These are phyloP conservation scores for Amaranthus palmeri DNA, from an alignment of 148 eudicot species.

Conservation along the genomic window DNA sequence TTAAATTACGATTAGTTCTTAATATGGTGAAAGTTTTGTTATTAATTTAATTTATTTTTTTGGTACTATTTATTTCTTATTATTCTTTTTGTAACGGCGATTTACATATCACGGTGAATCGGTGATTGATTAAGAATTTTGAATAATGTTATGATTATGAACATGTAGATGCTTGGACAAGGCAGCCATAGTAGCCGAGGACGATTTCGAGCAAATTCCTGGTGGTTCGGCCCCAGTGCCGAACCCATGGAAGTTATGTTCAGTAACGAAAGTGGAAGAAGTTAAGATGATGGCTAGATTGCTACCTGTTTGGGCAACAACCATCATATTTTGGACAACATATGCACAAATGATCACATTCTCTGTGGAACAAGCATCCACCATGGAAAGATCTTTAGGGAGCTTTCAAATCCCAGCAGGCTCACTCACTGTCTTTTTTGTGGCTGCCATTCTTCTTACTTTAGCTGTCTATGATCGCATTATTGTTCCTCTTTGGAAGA, in stretches of 20 bases:
- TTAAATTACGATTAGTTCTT: background rate
- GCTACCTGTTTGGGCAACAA: constrained; percentile 73
- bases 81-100: too few species aligned
- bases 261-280: constrained; percentile 72
- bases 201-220: constrained; percentile 31
- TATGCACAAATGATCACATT: constrained; percentile 80
- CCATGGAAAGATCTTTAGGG: constrained; percentile 52
- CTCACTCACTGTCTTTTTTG: constrained; percentile 61
- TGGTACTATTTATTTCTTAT: too few species aligned
- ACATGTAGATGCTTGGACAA: constrained; percentile 63
- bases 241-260: constrained; percentile 66
- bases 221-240: constrained; percentile 11
- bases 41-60: too few species aligned
- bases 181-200: constrained; percentile 63
- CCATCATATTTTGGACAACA: constrained; percentile 69
- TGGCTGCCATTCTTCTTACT: constrained; percentile 44
- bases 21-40: too few species aligned
- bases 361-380: constrained; percentile 66
- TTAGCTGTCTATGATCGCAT: constrained; percentile 54
- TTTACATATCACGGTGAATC: too few species aligned
- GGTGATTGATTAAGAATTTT: too few species aligned
- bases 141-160: background rate
- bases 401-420: constrained; percentile 61
- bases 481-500: constrained; percentile 51
- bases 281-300: constrained; percentile 60